These are phyloP conservation scores for Epicoccum nigrum DNA, from an alignment of 2,329 filamentous ascomycete genomes.

Conservation along the genomic window DNA sequence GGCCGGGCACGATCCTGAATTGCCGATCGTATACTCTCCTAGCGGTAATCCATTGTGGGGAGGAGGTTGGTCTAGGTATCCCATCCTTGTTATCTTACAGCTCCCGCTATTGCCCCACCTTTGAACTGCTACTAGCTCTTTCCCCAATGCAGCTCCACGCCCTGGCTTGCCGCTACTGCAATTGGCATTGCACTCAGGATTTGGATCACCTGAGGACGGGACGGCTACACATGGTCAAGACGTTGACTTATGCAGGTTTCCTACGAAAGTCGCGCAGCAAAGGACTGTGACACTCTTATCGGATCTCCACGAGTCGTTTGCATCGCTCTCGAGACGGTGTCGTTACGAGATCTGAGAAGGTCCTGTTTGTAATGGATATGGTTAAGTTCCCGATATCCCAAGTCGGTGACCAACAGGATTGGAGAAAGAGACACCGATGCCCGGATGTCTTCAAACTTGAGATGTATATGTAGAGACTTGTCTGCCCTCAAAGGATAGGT, in stretches of 20 bases:
- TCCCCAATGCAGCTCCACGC: constrained; percentile 26
- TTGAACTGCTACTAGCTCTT: constrained; percentile 8
- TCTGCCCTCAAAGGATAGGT: not conserved
- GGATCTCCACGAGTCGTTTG: constrained; percentile 10
- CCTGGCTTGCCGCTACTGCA: constrained; percentile 32
- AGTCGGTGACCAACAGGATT: constrained; percentile 26
- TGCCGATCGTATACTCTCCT: constrained; percentile 4
- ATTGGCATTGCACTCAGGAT: constrained; percentile 5
- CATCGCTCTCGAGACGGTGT: constrained; percentile 4
- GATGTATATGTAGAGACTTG: constrained; percentile 24
- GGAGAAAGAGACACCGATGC: not conserved
- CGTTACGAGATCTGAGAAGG: constrained; percentile 10
- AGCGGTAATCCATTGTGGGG: constrained; percentile 1
- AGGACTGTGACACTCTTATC: constrained; percentile 25
- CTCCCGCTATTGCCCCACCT: not conserved
- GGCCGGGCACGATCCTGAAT: not conserved
- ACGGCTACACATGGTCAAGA: constrained; percentile 13
- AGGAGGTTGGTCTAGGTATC: constrained; percentile 1
- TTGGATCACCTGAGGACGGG: constrained; percentile 8
- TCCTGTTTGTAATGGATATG: not conserved
- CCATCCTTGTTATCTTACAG: constrained; percentile 17
- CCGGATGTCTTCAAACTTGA: not conserved
- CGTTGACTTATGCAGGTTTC: constrained; percentile 11
- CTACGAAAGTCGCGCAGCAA: constrained; percentile 1
- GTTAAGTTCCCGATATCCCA: constrained; percentile 19